Evolutionary conservation across 495 filamentous ascomycete species (phyloP).

Genomic region (Penicilliopsis zonata): DNA sequence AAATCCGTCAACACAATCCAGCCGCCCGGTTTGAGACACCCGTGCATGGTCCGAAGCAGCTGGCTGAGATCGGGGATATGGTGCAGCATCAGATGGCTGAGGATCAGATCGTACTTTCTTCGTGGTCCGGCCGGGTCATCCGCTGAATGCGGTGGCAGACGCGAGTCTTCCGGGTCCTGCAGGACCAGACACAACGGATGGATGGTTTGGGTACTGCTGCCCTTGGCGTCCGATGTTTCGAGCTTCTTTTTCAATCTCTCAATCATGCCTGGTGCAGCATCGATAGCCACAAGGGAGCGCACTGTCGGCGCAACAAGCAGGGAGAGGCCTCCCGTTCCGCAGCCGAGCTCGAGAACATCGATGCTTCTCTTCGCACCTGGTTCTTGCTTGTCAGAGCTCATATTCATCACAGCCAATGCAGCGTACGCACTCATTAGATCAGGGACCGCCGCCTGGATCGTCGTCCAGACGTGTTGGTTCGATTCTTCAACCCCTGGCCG

Average conservation of each 20-base stretch:
- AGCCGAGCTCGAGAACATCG: conserved; percentile 44
- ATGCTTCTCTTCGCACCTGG: conserved; percentile 1
- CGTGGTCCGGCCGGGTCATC: conserved; percentile 2
- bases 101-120: conserved; percentile 32
- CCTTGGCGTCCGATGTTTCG: neutral
- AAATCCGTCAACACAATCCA: conserved; percentile 41
- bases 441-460: neutral
- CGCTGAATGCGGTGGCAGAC: conserved; percentile 6
- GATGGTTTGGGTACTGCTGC: conserved; percentile 9
- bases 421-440: conserved; percentile 1
- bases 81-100: conserved; percentile 41
- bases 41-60: conserved; percentile 27
- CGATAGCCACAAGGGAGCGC: conserved; percentile 23
- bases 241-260: conserved; percentile 31
- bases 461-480: neutral
- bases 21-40: conserved; percentile 30
- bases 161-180: conserved; percentile 19
- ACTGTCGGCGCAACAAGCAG: conserved; percentile 34
- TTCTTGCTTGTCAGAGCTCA: conserved; percentile 2
- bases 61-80: conserved; percentile 33
- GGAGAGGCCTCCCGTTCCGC: conserved; percentile 43
- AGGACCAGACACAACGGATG: conserved; percentile 14
- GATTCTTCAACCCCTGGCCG: conserved; percentile 9
- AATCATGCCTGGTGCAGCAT: conserved; percentile 42
- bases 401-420: conserved; percentile 7